These are phyloP conservation scores for Lasiodiplodia sp. DNA, from an alignment of 2,329 filamentous ascomycete species.

Conservation along the genomic window DNA sequence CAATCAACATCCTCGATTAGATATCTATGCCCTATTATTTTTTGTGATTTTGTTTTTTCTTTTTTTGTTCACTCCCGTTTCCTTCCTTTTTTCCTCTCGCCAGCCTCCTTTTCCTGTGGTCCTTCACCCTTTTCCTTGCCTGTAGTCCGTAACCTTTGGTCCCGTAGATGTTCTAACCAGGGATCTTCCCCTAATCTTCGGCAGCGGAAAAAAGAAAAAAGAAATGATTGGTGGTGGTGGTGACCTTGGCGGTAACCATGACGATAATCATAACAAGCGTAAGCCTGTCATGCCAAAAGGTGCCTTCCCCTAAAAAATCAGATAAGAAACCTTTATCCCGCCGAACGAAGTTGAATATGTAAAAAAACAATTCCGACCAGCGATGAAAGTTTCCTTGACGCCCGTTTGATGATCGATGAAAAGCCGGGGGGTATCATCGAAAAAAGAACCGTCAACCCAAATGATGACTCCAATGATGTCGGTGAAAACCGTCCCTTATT, in stretches of 20 bases:
- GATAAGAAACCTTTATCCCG: background rate
- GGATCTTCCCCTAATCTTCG: background rate
- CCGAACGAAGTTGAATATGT: background rate
- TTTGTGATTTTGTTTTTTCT: slow-evolving; percentile 12
- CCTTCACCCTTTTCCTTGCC: background rate
- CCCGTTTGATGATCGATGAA: slow-evolving; percentile 5
- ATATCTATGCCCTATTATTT: slow-evolving; percentile 30
- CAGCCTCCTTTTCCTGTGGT: background rate
- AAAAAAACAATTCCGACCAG: background rate
- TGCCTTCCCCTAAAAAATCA: background rate
- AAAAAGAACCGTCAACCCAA: slow-evolving; percentile 18
- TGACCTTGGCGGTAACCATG: background rate
- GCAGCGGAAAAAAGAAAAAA: slow-evolving; percentile 1
- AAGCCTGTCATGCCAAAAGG: background rate
- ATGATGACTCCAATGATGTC: slow-evolving; percentile 23
- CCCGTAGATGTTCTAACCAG: background rate
- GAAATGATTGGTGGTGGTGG: background rate
- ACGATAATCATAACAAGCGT: background rate
- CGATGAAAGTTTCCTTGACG: background rate
- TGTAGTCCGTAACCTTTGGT: background rate
- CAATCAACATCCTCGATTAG: slow-evolving; percentile 24
- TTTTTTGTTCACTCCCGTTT: slow-evolving; percentile 9
- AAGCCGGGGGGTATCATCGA: slow-evolving; percentile 19
- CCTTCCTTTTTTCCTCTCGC: background rate
- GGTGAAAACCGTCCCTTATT: background rate